These are phyloP conservation scores for Castanea sativa DNA, from an alignment of 306 rosid genomes.

Conservation along the genomic window DNA sequence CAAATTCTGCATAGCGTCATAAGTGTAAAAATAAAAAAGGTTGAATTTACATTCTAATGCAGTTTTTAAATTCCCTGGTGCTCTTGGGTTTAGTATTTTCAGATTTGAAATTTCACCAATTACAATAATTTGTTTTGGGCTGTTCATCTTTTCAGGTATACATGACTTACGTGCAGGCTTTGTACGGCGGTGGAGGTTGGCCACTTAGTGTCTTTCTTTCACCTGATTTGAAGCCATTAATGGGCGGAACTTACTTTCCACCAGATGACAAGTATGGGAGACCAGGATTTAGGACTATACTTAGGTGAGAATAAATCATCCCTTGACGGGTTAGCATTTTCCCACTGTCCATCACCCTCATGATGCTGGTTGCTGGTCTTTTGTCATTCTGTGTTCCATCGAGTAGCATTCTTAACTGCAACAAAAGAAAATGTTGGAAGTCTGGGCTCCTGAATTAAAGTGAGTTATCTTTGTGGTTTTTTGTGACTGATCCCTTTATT, in stretches of 20 bases:
- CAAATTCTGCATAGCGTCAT: background rate
- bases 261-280: conserved; percentile 84
- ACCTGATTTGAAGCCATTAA: conserved; percentile 89
- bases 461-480: conserved; percentile 2
- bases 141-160: conserved; percentile 60
- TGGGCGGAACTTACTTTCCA: conserved; percentile 99
- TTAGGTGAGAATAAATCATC: conserved; percentile 51
- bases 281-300: conserved; percentile 88
- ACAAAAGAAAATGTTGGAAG: background rate
- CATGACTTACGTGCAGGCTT: conserved; percentile 96
- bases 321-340: background rate
- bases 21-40: background rate
- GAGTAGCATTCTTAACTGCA: background rate
- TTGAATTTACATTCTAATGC: background rate
- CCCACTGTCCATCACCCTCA: background rate
- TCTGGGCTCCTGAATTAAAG: conserved; percentile 5
- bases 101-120: background rate
- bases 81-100: background rate
- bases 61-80: background rate
- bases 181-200: conserved; percentile 99
- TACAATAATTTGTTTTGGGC: conserved; percentile 14
- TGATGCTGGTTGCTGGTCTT: background rate
- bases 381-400: background rate
- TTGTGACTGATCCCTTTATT: conserved; percentile 6
- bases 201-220: conserved; percentile 87